phyloP scores from a whole-genome alignment of 305 asterid genomes.

The Fraxinus platypoda region DNA sequence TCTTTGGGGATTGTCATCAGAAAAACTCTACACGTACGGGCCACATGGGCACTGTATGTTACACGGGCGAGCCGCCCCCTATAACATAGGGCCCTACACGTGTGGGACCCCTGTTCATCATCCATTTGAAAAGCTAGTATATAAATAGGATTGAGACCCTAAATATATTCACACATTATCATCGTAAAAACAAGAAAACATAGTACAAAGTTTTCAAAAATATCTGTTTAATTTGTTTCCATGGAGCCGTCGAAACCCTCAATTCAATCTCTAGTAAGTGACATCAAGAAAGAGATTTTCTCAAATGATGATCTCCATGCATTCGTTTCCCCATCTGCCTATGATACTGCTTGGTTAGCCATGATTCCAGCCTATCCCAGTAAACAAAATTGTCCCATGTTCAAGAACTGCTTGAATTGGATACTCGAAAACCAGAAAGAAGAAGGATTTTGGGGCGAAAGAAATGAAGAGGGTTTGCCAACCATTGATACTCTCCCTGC shows the following conservation, averaged over 20 bases:
- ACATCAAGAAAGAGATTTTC: conserved; percentile 40
- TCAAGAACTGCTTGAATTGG: conserved; percentile 48
- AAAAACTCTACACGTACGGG: too few species aligned
- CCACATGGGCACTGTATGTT: too few species aligned
- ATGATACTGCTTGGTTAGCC: conserved; percentile 71
- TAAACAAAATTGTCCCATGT: conserved; percentile 37
- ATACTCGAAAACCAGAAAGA: conserved; percentile 47
- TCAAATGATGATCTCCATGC: not conserved
- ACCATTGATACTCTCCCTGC: conserved; percentile 49
- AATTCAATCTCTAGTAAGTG: conserved; percentile 32
- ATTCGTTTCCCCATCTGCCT: conserved; percentile 38
- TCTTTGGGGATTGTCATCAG: not conserved
- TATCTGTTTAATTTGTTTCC: not conserved
- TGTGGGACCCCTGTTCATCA: too few species aligned
- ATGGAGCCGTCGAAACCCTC: conserved; percentile 35
- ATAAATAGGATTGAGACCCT: not conserved
- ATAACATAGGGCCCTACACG: too few species aligned
- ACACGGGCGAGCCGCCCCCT: too few species aligned
- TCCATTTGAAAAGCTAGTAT: not conserved
- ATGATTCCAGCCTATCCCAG: conserved; percentile 39
- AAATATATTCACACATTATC: not conserved
- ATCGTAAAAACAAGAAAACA: not conserved
- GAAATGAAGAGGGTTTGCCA: conserved; percentile 28
- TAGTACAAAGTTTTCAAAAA: not conserved
- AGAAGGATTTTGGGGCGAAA: conserved; percentile 59